Evolutionary conservation across 257 asterid species (phyloP), one percentile per base, ranked within the genome.

Genomic region (Solanum pimpinellifolium): DNA sequence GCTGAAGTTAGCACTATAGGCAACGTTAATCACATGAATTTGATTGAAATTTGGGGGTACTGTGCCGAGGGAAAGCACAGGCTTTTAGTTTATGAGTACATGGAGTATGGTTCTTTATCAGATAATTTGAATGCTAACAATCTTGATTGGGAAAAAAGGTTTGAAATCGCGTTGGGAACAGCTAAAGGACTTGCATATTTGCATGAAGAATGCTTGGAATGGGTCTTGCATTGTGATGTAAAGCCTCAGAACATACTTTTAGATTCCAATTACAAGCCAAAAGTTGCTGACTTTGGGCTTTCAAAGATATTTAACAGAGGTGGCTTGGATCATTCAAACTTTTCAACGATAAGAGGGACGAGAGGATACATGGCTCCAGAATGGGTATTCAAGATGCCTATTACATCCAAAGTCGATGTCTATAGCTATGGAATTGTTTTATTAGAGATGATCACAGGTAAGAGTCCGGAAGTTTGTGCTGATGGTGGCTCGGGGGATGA

Each of bases 361-460:
- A 89, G 90, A 86, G 94, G 94, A 10, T 92, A 92, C 87, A 91
- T 92, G 92, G 94, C 94, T n/a, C 93, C 93, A 6, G 93, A 92
- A 87, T 92, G 94, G 94, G 84, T 89, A 35, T 81, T 85, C 10
- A 88, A 88, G 47, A 91, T 88, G 16, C 92, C 92, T 2, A 90
- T 91, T 4, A 91, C 94, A 9, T 89, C 93, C 1, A 92, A 92
- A 85, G 94, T 92, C 1, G 93, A 92, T 49, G 92, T 92, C 20
- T 91, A 92, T 31, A 91, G 93, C 77, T 92, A 87, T 15, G 94
- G 94, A 5, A 83, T 92, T 16, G 93, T 92, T 2, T 84, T 92
- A 75, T 20, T 92, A 86, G 93, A 92, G 56, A 88, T 91, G 88
- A 49, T 90, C 25, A 89, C 90, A 0, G 92, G 94, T 11, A 85